These are phyloP conservation scores for Ogataea pini DNA, from an alignment of 805 yeast species.

Conservation along the genomic window DNA sequence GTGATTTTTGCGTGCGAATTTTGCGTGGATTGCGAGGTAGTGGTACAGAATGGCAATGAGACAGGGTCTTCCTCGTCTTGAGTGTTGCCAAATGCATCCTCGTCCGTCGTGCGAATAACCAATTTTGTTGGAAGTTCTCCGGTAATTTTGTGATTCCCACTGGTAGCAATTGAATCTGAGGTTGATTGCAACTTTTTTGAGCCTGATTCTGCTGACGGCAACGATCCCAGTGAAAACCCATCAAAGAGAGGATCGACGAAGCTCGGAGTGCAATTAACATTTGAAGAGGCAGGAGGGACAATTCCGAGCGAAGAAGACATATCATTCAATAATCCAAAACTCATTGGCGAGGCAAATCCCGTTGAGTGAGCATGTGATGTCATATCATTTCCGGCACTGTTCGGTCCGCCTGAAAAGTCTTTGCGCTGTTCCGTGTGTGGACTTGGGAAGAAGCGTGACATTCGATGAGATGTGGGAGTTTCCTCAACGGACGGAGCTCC, in stretches of 20 bases:
- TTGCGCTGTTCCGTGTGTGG: constrained; percentile 29
- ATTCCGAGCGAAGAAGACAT: constrained; percentile 3
- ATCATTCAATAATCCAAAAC: constrained; percentile 19
- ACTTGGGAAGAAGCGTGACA: constrained; percentile 39
- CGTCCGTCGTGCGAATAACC: constrained; percentile 9
- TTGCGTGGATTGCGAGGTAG: background rate
- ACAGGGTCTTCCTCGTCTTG: constrained; percentile 4
- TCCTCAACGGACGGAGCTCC: constrained; percentile 17
- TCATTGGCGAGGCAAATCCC: constrained; percentile 24
- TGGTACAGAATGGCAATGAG: constrained; percentile 10
- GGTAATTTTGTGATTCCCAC: background rate
- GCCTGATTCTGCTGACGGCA: too few relatives aligned
- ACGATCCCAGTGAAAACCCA: constrained; percentile 18
- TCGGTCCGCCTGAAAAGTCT: constrained; percentile 13
- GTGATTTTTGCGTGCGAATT: constrained; percentile 19
- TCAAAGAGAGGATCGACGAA: constrained; percentile 23
- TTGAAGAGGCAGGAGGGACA: constrained; percentile 3
- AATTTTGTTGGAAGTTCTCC: background rate
- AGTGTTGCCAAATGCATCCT: background rate
- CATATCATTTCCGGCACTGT: constrained; percentile 7
- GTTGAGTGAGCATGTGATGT: constrained; percentile 23
- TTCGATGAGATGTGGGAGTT: constrained; percentile 28
- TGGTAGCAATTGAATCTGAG: too few relatives aligned
- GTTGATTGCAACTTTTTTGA: too few relatives aligned
- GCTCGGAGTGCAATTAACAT: constrained; percentile 5